Evolutionary conservation across 2,329 filamentous ascomycete genomes (phyloP).

Genomic region (Phaeophleospora eucalypticola): DNA sequence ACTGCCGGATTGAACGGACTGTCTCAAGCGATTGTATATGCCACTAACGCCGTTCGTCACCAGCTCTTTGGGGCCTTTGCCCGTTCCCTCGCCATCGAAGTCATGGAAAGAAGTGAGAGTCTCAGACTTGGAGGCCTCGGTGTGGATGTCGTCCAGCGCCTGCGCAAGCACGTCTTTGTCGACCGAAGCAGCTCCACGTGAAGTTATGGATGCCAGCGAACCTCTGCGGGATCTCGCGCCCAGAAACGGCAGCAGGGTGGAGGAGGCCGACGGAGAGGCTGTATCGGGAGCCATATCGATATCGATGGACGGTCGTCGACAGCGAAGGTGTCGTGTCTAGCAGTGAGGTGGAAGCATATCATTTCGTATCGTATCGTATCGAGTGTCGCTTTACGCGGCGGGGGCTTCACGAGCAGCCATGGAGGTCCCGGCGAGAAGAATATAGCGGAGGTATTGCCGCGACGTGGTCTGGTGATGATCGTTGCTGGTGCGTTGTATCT

Average conservation of each 20-base stretch:
- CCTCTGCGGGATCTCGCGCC: conserved; percentile 34
- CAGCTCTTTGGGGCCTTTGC: conserved; percentile 33
- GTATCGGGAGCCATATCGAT: conserved; percentile 25
- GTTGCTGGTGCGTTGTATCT: no score
- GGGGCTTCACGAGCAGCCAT: no score
- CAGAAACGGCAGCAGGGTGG: conserved; percentile 29
- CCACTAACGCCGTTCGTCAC: conserved; percentile 61
- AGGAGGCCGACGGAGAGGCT: conserved; percentile 27
- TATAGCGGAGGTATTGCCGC: no score
- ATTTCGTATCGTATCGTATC: no score
- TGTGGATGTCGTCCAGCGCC: conserved; percentile 83
- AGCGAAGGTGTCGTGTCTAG: no score
- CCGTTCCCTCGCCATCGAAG: conserved; percentile 66
- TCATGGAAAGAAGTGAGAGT: conserved; percentile 91
- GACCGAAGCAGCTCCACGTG: conserved; percentile 34
- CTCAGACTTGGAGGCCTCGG: conserved; percentile 77
- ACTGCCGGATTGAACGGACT: conserved; percentile 27
- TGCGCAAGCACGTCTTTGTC: conserved; percentile 73
- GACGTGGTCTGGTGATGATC: no score
- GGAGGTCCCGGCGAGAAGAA: no score
- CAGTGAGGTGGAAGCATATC: no score
- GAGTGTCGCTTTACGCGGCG: no score
- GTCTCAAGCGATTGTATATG: conserved; percentile 75
- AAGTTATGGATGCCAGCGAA: conserved; percentile 38
- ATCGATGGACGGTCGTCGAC: conserved; percentile 3